phyloP scores from a whole-genome alignment of 345 rosid species.

The Brassica juncea region DNA sequence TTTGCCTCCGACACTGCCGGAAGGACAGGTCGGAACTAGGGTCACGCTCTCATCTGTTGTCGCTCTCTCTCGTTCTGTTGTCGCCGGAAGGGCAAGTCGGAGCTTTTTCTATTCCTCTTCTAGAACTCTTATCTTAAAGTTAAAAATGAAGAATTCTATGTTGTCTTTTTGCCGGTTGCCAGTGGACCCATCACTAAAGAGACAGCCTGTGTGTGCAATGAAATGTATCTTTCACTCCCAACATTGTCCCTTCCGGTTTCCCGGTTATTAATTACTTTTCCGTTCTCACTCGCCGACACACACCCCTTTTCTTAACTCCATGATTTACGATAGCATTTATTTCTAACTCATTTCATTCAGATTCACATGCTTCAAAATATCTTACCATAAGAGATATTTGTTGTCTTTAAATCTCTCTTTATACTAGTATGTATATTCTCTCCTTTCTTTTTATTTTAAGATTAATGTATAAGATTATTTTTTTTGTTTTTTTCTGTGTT shows the following conservation, averaged over 20 bases:
- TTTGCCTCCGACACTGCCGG: no score
- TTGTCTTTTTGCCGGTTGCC: slow-evolving; percentile 33
- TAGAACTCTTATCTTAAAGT: no score
- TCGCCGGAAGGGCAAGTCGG: no score
- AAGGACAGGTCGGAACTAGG: no score
- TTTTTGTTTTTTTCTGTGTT: no score
- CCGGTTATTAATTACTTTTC: slow-evolving; percentile 20
- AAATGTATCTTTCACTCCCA: background rate
- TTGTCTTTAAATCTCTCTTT: no score
- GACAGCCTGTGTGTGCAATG: slow-evolving; percentile 18
- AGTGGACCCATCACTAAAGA: slow-evolving; percentile 24
- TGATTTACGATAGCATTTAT: background rate
- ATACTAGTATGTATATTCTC: no score
- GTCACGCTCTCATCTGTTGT: no score
- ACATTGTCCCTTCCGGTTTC: slow-evolving; percentile 16
- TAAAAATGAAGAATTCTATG: slow-evolving; percentile 7
- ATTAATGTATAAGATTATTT: no score
- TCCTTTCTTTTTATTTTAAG: no score
- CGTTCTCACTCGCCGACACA: slow-evolving; percentile 36
- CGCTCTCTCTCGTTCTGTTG: no score
- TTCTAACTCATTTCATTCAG: background rate
- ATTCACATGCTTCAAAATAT: background rate
- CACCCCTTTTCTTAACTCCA: background rate
- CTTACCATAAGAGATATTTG: background rate
- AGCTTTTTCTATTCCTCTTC: no score